Percentiles rank a stretch among this genome's conserved stretches.
Evolutionary conservation across 2,329 filamentous ascomycete species (phyloP).

Genomic region (Emergomyces africanus): DNA sequence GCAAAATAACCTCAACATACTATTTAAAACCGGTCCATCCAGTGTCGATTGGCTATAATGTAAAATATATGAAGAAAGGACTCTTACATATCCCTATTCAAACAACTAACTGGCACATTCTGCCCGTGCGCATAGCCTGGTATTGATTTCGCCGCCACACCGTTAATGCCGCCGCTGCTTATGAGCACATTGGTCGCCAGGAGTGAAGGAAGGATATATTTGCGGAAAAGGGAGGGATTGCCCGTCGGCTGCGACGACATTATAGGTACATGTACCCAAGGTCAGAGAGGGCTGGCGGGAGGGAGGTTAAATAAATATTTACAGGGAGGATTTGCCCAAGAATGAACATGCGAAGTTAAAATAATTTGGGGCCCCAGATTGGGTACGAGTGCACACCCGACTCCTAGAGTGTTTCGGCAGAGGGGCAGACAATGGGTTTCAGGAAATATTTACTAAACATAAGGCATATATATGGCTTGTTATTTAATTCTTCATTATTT

Average conservation of each 20-base stretch:
- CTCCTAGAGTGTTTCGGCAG: no score
- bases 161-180: background rate
- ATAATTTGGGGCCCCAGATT: no score
- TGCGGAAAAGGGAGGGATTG: background rate
- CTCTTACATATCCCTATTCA: constrained; percentile 40
- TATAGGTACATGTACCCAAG: constrained; percentile 5
- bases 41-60: background rate
- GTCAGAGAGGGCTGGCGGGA: background rate
- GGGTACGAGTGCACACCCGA: no score
- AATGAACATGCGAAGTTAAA: background rate
- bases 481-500: background rate
- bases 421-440: no score
- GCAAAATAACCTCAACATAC: background rate
- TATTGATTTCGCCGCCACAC: background rate
- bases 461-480: background rate
- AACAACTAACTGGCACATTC: constrained; percentile 38
- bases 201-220: constrained; percentile 1
- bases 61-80: background rate
- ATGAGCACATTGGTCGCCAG: background rate
- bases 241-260: constrained; percentile 6
- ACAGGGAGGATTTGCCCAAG: background rate
- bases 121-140: constrained; percentile 36
- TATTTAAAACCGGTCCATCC: background rate
- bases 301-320: no score
- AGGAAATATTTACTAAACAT: no score